A percentile compares a stretch with the other conserved stretches of the same genome.
Evolutionary conservation across 257 asterid genomes (phyloP).

Genomic region (Mentha longifolia): DNA sequence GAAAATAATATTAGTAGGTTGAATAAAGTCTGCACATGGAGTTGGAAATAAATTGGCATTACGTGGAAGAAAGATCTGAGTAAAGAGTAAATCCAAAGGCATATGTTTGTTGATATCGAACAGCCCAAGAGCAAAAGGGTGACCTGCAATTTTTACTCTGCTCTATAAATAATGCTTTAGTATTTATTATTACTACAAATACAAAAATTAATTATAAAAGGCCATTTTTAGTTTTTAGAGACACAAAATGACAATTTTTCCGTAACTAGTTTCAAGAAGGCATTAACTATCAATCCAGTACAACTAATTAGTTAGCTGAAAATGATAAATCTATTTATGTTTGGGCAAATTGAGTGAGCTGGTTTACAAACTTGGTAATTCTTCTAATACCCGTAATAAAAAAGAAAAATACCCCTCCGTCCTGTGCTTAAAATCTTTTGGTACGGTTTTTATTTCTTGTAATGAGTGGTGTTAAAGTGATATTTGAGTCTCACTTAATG

Average conservation of each 20-base stretch:
- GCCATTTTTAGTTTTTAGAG: constrained; percentile 27
- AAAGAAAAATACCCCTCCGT: too few species aligned
- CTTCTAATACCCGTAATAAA: too few species aligned
- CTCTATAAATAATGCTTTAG: constrained; percentile 12
- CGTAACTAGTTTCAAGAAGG: constrained; percentile 25
- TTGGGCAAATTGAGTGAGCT: too few species aligned
- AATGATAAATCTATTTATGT: too few species aligned
- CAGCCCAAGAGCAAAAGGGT: constrained; percentile 31
- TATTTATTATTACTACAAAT: neutral
- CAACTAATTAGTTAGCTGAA: neutral
- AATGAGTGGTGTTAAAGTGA: too few species aligned
- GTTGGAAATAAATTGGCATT: constrained; percentile 11
- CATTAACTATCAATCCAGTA: constrained; percentile 11
- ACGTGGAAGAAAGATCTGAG: constrained; percentile 38
- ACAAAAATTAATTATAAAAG: neutral
- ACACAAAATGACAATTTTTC: constrained; percentile 34
- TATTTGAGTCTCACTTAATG: too few species aligned
- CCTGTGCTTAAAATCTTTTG: too few species aligned
- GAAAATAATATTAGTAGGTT: neutral
- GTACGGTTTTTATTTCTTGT: too few species aligned
- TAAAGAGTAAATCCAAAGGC: constrained; percentile 42
- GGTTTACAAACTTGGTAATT: too few species aligned
- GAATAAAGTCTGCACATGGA: constrained; percentile 35
- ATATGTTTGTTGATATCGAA: constrained; percentile 40
- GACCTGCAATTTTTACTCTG: constrained; percentile 31